Conservation (phyloP, 441 rosid species). For the Croton laevigatus region DNA sequence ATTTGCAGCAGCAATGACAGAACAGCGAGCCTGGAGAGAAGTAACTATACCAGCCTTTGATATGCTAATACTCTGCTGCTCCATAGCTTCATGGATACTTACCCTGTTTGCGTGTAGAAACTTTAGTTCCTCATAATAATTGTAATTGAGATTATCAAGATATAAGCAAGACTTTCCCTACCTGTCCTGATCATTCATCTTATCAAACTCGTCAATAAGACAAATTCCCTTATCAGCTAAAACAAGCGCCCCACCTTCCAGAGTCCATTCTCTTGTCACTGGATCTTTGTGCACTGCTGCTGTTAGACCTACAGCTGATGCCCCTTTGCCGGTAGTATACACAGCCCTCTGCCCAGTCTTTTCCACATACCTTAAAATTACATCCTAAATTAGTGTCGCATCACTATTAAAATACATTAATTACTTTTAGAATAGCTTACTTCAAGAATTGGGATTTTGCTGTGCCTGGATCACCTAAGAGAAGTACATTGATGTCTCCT, state of each 20-base stretch:
- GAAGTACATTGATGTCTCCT: constrained; percentile 93
- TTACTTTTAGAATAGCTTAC: constrained; percentile 36
- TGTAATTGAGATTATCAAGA: neutral
- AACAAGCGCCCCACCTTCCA: constrained; percentile 99
- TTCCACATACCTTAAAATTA: constrained; percentile 69
- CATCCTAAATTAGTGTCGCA: constrained; percentile 22
- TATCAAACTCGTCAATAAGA: constrained; percentile 98
- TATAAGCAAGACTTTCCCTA: constrained; percentile 22
- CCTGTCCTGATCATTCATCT: constrained; percentile 99
- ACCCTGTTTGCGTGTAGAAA: constrained; percentile 51
- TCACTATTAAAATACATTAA: constrained; percentile 7
- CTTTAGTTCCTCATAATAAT: neutral
- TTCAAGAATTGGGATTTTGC: constrained; percentile 97
- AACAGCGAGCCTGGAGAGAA: constrained; percentile 99
- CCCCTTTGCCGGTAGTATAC: constrained; percentile 98
- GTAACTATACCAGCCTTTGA: constrained; percentile 98
- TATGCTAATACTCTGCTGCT: constrained; percentile 98
- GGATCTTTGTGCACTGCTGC: constrained; percentile 99
- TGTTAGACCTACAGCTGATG: constrained; percentile 97
- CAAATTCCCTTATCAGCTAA: constrained; percentile 96
- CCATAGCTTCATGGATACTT: constrained; percentile 99
- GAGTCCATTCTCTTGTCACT: constrained; percentile 98
- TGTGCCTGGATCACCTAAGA: constrained; percentile 95
- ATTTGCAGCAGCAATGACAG: constrained; percentile 98
- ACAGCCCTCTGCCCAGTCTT: constrained; percentile 99